phyloP scores from a whole-genome alignment of 371 early-diverging fungal species.

The Saksenaea oblongispora region DNA sequence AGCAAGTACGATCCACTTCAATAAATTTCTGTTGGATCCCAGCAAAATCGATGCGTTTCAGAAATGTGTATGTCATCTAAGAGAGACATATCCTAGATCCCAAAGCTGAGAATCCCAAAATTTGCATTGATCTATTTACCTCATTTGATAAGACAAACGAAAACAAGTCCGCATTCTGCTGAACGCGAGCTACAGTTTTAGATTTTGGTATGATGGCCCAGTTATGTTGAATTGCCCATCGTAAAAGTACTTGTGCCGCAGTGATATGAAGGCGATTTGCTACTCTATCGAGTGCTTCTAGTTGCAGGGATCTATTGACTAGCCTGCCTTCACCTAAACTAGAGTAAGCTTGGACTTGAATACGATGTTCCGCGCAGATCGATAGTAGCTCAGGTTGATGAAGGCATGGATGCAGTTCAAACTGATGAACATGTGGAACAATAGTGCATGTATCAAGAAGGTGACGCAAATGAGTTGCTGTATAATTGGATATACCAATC shows the following conservation, averaged over 20 bases:
- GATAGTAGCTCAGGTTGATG: conserved; percentile 37
- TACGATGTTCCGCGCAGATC: conserved; percentile 33
- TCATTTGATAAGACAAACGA: conserved; percentile 44
- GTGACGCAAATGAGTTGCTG: conserved; percentile 57
- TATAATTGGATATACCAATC: conserved; percentile 80
- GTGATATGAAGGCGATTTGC: conserved; percentile 37
- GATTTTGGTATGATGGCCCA: conserved; percentile 72
- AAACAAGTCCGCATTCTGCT: conserved; percentile 55
- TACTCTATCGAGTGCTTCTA: conserved; percentile 33
- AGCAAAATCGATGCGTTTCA: conserved; percentile 62
- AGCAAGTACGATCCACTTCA: no score
- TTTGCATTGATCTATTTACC: conserved; percentile 27
- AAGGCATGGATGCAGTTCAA: conserved; percentile 71
- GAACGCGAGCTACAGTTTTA: conserved; percentile 46
- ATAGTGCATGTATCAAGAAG: conserved; percentile 60
- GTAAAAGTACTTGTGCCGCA: conserved; percentile 71
- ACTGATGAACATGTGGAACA: conserved; percentile 75
- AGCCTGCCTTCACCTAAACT: conserved; percentile 86
- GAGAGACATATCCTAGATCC: conserved; percentile 53
- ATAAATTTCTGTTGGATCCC: conserved; percentile 63
- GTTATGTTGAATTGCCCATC: conserved; percentile 77
- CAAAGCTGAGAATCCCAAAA: background rate
- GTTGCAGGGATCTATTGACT: conserved; percentile 34
- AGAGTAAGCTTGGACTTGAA: conserved; percentile 85
- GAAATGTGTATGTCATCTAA: conserved; percentile 49